Evolutionary conservation across 192 early-diverging fungal genomes (phyloP).

Genomic region (Chytriomyces sp.): DNA sequence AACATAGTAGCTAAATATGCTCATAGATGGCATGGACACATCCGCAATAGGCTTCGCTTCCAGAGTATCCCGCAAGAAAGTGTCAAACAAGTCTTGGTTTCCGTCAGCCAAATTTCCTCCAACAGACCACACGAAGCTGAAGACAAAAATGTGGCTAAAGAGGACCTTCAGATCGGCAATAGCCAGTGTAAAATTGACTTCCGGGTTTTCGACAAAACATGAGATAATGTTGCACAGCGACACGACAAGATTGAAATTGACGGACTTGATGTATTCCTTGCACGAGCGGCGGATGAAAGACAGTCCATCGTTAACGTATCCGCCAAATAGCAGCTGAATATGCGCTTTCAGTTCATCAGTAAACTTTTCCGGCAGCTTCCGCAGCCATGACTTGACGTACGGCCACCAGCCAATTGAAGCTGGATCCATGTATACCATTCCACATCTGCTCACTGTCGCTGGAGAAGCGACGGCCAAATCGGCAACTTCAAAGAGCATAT

Average conservation of each 20-base stretch:
- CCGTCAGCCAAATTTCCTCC: conserved; percentile 67
- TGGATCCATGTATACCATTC: conserved; percentile 67
- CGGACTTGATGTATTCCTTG: conserved; percentile 59
- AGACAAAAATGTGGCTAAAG: conserved; percentile 59
- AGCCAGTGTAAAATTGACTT: conserved; percentile 47
- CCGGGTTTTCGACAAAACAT: conserved; percentile 52
- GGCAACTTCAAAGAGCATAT: conserved; percentile 67
- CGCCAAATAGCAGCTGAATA: conserved; percentile 47
- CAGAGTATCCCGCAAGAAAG: conserved; percentile 57
- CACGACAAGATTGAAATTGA: conserved; percentile 60
- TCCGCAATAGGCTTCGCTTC: conserved; percentile 52
- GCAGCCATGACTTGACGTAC: conserved; percentile 55
- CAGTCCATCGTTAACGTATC: conserved; percentile 58
- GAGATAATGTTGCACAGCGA: conserved; percentile 56
- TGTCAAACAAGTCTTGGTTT: conserved; percentile 62
- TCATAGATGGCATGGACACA: conserved; percentile 56
- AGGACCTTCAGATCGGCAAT: conserved; percentile 52
- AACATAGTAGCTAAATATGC: conserved; percentile 61
- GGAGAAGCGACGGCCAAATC: conserved; percentile 69
- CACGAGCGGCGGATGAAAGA: conserved; percentile 54
- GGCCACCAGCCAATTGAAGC: conserved; percentile 61
- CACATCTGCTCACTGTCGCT: conserved; percentile 64
- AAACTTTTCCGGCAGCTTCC: conserved; percentile 47
- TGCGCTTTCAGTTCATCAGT: conserved; percentile 45
- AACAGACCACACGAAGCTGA: conserved; percentile 64